Evolutionary conservation across 164 flowering plant genomes (phyloP), one percentile per base, ranked within the genome.

Genomic region (Dillenia turbinata): DNA sequence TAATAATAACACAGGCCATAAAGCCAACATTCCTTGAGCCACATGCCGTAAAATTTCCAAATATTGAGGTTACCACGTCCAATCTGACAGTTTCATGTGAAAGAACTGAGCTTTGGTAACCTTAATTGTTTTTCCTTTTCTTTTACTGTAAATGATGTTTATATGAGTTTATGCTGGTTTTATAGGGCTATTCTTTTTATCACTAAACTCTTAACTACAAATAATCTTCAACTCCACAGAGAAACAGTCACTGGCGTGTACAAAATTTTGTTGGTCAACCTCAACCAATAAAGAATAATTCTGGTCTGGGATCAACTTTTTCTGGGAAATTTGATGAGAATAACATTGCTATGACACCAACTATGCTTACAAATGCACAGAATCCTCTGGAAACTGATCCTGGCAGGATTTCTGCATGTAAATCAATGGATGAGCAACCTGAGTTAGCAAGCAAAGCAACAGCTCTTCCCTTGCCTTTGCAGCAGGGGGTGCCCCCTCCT

Each of bases 231-330:
- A 33, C 7, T 33, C 40, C 40, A 66, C 83, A 94, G 97, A 89
- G 94, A 71, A 83, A 85, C 64, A 84, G 78, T 70, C 97, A 88
- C 44, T 89, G 89, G 78, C 87, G 83, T 9, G 84, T 72, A 49
- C 93, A 77, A 61, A 81, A 65, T 70, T 70, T 78, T 60, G 70
- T 68, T 52, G 84, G 82, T 59, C 81, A 77, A 54, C 81, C 85
- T 22, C 91, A 67, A 66, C 65, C 76, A 52, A 44, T 75, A 26
- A 85, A 80, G 63, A 85, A 81, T 65, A 78, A 84, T 52, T 73
- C 86, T 59, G 83, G 75, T 55, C 72, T 85, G 54, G 86, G 69
- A 46, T 63, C 84, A 56, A 49, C 75, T 15, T 73, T 79, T 70
- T 45, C 78, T 57, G 89, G 87, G 55, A 89, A 83, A 69, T 73